Conservation (phyloP, 768 basidiomycete species). For the Termitomyces sp. region DNA sequence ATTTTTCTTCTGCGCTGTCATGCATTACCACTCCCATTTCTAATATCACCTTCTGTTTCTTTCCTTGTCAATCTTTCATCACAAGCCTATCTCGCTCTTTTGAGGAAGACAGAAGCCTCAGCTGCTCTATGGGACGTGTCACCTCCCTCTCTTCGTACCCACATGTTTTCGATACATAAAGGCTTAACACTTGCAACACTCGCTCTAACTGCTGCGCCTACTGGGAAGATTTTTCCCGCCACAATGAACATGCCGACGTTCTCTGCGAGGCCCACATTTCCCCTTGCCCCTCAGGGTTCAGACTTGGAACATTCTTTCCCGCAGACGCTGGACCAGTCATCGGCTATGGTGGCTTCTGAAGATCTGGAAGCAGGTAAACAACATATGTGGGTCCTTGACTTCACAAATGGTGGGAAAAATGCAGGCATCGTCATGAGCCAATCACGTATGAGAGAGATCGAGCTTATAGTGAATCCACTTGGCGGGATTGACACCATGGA, state of each 20-base stretch:
- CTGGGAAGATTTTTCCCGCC: conserved; percentile 32
- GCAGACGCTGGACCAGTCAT: conserved; percentile 27
- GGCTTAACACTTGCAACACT: conserved; percentile 57
- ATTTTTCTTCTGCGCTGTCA: conserved; percentile 63
- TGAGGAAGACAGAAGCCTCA: conserved; percentile 26
- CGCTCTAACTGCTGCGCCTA: conserved; percentile 28
- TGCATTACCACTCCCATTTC: conserved; percentile 67
- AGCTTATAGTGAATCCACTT: conserved; percentile 53
- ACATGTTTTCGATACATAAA: conserved; percentile 31
- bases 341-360: conserved; percentile 14
- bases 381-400: conserved; percentile 66
- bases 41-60: conserved; percentile 60
- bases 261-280: conserved; percentile 45
- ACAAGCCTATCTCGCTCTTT: conserved; percentile 56
- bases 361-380: conserved; percentile 15
- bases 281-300: conserved; percentile 39
- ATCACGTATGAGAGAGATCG: conserved; percentile 67
- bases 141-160: conserved; percentile 37
- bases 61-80: conserved; percentile 73
- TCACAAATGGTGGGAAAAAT: conserved; percentile 47
- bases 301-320: conserved; percentile 50
- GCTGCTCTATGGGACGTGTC: conserved; percentile 41
- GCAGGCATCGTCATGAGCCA: conserved; percentile 69
- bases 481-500: conserved; percentile 39
- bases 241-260: conserved; percentile 42